A percentile compares a stretch with the other conserved stretches of the same genome.
phyloP scores from a whole-genome alignment of 495 filamentous ascomycete species.

The Cladorrhinum samala region DNA sequence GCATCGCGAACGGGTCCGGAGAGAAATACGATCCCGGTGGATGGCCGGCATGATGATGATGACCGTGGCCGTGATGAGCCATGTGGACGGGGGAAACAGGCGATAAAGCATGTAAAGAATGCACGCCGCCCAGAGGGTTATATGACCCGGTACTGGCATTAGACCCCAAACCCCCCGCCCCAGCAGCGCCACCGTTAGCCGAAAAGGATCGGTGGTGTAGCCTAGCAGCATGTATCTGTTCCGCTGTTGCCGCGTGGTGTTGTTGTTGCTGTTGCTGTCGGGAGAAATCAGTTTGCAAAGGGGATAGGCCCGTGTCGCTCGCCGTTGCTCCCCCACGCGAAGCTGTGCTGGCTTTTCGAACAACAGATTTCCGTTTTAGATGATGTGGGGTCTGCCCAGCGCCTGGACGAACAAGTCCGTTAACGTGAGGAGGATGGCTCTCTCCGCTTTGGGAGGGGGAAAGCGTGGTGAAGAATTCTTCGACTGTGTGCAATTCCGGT shows the following conservation, averaged over 20 bases:
- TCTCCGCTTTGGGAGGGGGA: conserved; percentile 54
- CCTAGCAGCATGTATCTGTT: conserved; percentile 30
- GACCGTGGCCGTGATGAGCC: too few species aligned
- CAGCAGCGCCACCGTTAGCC: conserved; percentile 13
- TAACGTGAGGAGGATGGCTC: conserved; percentile 19
- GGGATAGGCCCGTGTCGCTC: conserved; percentile 37
- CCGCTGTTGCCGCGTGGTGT: conserved; percentile 22
- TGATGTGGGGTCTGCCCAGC: conserved; percentile 21
- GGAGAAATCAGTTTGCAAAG: conserved; percentile 35
- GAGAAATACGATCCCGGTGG: conserved; percentile 40
- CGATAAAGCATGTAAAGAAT: conserved; percentile 40
- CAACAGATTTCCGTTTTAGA: conserved; percentile 40
- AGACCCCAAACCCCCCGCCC: conserved; percentile 15
- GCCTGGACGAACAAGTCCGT: conserved; percentile 26
- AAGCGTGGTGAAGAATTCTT: conserved; percentile 86
- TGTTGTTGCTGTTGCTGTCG: too few species aligned
- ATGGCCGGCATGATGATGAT: conserved; percentile 33
- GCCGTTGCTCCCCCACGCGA: conserved; percentile 26
- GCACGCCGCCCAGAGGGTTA: conserved; percentile 34
- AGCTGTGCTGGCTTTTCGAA: conserved; percentile 36
- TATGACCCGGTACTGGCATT: conserved; percentile 36
- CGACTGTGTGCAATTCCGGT: conserved; percentile 83
- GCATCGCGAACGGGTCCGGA: conserved; percentile 36
- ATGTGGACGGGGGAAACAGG: conserved; percentile 40
- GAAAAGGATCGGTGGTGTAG: conserved; percentile 37